A percentile compares a stretch with the other conserved stretches of the same genome.
These are phyloP conservation scores for Psilocybe sp. DNA, from an alignment of 768 basidiomycete species.

Conservation along the genomic window DNA sequence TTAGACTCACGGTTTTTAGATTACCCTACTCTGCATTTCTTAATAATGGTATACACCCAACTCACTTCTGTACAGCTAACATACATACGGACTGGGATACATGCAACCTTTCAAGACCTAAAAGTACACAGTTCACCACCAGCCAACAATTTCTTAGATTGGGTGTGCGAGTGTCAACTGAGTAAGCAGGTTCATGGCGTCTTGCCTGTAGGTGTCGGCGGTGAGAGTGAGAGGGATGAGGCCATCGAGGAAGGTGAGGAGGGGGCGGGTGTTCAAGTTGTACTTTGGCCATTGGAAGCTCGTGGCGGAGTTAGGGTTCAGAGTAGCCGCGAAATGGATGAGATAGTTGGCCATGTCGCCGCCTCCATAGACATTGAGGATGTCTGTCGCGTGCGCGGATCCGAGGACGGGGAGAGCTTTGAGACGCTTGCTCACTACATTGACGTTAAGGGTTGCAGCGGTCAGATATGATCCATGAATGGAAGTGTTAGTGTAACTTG, in stretches of 20 bases:
- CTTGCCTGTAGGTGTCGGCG: conserved; percentile 25
- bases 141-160: conserved; percentile 8
- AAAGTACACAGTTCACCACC: background rate
- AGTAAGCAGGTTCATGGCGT: conserved; percentile 23
- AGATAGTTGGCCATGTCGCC: conserved; percentile 44
- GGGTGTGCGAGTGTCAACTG: conserved; percentile 19
- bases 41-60: background rate
- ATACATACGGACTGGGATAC: no score
- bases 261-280: conserved; percentile 12
- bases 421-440: conserved; percentile 40
- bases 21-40: background rate
- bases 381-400: conserved; percentile 41
- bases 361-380: conserved; percentile 35
- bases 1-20: conserved; percentile 1
- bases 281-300: conserved; percentile 22
- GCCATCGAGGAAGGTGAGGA: conserved; percentile 32
- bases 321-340: conserved; percentile 36
- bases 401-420: conserved; percentile 40
- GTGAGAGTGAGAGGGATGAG: conserved; percentile 24
- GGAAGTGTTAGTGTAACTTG: background rate
- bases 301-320: conserved; percentile 15
- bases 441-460: no score
- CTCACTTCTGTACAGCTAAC: background rate
- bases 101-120: background rate
- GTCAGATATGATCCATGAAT: background rate